A percentile compares a stretch with the other conserved stretches of the same genome.
Conservation (phyloP, 345 rosid species). For the Salix exigua region DNA sequence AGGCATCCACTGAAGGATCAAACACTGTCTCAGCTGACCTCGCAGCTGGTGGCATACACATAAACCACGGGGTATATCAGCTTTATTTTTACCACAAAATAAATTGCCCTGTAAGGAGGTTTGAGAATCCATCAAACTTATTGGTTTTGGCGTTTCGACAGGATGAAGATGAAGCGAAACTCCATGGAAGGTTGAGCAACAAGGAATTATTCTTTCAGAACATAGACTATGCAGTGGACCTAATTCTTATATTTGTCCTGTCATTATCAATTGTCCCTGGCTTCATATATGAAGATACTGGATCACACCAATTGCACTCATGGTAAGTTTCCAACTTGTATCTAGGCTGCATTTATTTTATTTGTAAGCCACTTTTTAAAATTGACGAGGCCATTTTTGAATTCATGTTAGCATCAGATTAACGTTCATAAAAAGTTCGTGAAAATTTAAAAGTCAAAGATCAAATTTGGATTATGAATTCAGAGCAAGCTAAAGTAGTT, state of each 20-base stretch:
- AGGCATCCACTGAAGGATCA: constrained; percentile 86
- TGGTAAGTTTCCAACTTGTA: constrained; percentile 38
- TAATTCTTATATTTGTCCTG: constrained; percentile 58
- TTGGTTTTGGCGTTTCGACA: constrained; percentile 18
- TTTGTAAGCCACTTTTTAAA: too few relatives aligned
- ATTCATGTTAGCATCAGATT: too few relatives aligned
- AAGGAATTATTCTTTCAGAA: constrained; percentile 54
- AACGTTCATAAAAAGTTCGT: too few relatives aligned
- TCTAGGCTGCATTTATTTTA: too few relatives aligned
- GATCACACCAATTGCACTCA: constrained; percentile 50
- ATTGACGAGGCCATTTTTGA: too few relatives aligned
- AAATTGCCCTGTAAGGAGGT: neutral
- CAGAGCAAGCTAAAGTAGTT: too few relatives aligned
- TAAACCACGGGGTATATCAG: constrained; percentile 11
- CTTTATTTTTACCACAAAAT: too few relatives aligned
- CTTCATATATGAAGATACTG: constrained; percentile 75
- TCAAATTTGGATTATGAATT: too few relatives aligned
- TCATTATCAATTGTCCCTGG: constrained; percentile 84
- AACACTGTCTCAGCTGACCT: constrained; percentile 78
- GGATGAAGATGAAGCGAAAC: constrained; percentile 38
- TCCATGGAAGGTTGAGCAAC: constrained; percentile 44
- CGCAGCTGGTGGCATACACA: constrained; percentile 76
- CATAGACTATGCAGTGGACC: constrained; percentile 59
- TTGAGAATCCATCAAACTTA: neutral
- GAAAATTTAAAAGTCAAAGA: too few relatives aligned